phyloP scores from a whole-genome alignment of 805 yeast genomes.

The Candida odintsovae region DNA sequence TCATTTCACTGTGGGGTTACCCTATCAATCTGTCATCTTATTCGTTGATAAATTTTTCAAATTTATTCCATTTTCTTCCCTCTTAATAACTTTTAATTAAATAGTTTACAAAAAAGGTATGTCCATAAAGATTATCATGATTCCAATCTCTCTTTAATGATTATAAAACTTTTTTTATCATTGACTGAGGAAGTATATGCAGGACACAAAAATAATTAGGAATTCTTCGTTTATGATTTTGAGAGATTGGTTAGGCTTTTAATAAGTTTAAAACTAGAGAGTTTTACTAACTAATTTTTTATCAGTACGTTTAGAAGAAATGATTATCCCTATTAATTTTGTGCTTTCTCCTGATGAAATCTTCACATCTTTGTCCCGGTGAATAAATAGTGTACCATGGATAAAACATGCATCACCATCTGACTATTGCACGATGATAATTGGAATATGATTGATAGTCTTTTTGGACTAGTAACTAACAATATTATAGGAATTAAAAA shows the following conservation, averaged over 20 bases:
- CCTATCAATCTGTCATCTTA: no score
- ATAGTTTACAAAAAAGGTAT: background rate
- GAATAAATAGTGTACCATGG: slow-evolving; percentile 69
- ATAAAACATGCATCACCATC: slow-evolving; percentile 98
- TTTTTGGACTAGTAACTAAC: no score
- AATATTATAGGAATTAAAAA: no score
- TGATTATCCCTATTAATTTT: background rate
- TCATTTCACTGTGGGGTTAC: background rate
- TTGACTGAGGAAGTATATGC: slow-evolving; percentile 72
- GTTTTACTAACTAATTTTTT: slow-evolving; percentile 8
- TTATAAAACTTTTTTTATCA: slow-evolving; percentile 29
- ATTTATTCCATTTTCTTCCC: background rate
- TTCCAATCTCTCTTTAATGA: slow-evolving; percentile 19
- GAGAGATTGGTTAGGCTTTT: background rate
- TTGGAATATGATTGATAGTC: no score
- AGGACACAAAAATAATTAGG: slow-evolving; percentile 60
- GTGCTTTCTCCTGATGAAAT: slow-evolving; percentile 17
- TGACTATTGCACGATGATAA: slow-evolving; percentile 36
- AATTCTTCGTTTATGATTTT: slow-evolving; percentile 76
- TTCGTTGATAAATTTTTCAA: background rate
- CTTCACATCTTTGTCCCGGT: slow-evolving; percentile 33
- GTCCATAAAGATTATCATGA: background rate
- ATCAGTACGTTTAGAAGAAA: slow-evolving; percentile 7
- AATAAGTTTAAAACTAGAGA: slow-evolving; percentile 2
- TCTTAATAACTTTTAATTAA: background rate